Percentiles rank a stretch among this genome's conserved stretches.
Evolutionary conservation across 2,329 filamentous ascomycete species (phyloP).

Genomic region (Tolypocladium album): DNA sequence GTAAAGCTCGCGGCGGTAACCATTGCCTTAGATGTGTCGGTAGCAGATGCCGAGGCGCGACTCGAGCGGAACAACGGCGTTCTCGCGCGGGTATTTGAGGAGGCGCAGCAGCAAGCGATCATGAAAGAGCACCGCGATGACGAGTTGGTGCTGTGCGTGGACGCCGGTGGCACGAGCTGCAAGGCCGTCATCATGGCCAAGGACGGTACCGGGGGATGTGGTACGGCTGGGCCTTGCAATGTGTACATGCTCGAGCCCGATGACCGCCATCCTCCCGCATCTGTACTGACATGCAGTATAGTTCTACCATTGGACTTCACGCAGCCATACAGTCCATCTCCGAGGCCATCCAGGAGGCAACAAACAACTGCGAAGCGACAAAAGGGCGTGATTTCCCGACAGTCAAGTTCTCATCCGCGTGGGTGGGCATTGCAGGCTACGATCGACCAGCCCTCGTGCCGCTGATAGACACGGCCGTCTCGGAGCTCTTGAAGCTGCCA

Average conservation of each 20-base stretch:
- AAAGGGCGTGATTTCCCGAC: conserved; percentile 1
- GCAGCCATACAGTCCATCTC: conserved; percentile 15
- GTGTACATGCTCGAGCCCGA: conserved; percentile 16
- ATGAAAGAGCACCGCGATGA: not conserved
- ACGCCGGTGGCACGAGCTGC: conserved; percentile 31
- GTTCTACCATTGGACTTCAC: conserved; percentile 15
- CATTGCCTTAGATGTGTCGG: not conserved
- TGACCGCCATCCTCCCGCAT: not conserved
- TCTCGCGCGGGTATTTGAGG: conserved; percentile 7
- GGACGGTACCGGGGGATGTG: conserved; percentile 13
- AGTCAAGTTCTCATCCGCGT: conserved; percentile 17
- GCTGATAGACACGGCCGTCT: conserved; percentile 15
- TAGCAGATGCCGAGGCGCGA: conserved; percentile 10
- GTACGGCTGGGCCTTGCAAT: conserved; percentile 21
- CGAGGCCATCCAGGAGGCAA: conserved; percentile 14
- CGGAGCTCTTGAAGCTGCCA: conserved; percentile 14
- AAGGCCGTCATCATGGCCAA: conserved; percentile 22
- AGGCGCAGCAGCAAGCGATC: not conserved
- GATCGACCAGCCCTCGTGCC: conserved; percentile 20
- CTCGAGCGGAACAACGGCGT: conserved; percentile 7
- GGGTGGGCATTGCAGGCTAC: conserved; percentile 29
- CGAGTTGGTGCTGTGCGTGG: conserved; percentile 22
- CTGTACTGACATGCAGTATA: conserved; percentile 1
- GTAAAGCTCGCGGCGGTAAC: conserved; percentile 3
- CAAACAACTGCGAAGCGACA: conserved; percentile 1